These are phyloP conservation scores for Exophiala bonariae DNA, from an alignment of 2,329 filamentous ascomycete genomes.

Conservation along the genomic window DNA sequence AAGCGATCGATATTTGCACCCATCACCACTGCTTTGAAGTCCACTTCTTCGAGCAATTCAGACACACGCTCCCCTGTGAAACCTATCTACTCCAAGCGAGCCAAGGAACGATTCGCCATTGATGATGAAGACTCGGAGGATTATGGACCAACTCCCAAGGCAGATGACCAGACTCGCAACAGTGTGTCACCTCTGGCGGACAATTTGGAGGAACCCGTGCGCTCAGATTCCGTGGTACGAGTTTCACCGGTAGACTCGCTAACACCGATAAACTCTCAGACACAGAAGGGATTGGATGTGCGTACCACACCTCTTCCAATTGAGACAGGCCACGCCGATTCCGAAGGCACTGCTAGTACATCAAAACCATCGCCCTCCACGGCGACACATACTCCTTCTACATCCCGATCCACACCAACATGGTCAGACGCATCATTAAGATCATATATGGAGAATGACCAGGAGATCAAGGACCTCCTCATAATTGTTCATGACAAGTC, in stretches of 20 bases:
- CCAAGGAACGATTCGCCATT: conserved; percentile 27
- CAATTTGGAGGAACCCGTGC: conserved; percentile 41
- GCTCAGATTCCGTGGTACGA: conserved; percentile 69
- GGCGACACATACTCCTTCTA: conserved; percentile 57
- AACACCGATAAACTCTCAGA: conserved; percentile 18
- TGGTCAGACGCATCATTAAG: conserved; percentile 88
- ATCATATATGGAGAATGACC: conserved; percentile 86
- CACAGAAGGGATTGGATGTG: conserved; percentile 67
- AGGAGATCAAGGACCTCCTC: conserved; percentile 85
- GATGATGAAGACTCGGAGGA: conserved; percentile 27
- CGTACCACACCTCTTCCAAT: conserved; percentile 46
- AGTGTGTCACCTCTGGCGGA: conserved; percentile 20
- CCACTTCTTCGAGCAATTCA: conserved; percentile 16
- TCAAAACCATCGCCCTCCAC: conserved; percentile 36
- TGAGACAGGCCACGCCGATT: conserved; percentile 36
- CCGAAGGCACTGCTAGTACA: conserved; percentile 30
- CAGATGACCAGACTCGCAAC: conserved; percentile 13
- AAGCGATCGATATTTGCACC: conserved; percentile 25
- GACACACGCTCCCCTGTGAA: conserved; percentile 19
- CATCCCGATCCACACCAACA: conserved; percentile 57
- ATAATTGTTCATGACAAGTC: conserved; percentile 91
- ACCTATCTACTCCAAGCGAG: conserved; percentile 23
- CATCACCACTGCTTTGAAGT: conserved; percentile 21
- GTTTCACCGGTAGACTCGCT: conserved; percentile 57
- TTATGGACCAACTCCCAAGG: conserved; percentile 20